A percentile compares a stretch with the other conserved stretches of the same genome.
Evolutionary conservation across 2,329 filamentous ascomycete genomes (phyloP).

Genomic region (Fusarium redolens): DNA sequence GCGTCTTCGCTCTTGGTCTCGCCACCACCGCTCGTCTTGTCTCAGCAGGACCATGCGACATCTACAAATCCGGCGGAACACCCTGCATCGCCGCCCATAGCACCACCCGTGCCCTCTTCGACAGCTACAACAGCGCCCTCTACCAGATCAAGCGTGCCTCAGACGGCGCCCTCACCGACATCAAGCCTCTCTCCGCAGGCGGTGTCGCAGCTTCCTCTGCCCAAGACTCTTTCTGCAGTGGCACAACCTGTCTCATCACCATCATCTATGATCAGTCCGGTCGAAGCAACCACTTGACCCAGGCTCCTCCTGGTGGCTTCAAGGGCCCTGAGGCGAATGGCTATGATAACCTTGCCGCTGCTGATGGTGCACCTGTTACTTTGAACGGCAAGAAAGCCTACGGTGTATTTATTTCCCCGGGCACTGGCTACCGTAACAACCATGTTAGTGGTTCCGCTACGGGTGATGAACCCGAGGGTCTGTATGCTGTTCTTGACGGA

Average conservation of each 20-base stretch:
- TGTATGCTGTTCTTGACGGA: conserved; percentile 31
- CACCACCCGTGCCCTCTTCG: conserved; percentile 9
- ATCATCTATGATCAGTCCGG: conserved; percentile 76
- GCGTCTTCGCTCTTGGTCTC: conserved; percentile 8
- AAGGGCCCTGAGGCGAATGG: conserved; percentile 14
- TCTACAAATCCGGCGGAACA: conserved; percentile 16
- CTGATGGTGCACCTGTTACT: conserved; percentile 23
- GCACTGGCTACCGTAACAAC: conserved; percentile 26
- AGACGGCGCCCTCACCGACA: conserved; percentile 6
- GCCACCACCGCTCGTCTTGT: conserved; percentile 4
- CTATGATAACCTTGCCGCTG: conserved; percentile 23
- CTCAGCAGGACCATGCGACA: conserved; percentile 21
- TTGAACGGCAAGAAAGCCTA: conserved; percentile 28
- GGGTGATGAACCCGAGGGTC: conserved; percentile 9
- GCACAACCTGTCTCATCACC: conserved; percentile 71
- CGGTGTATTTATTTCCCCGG: conserved; percentile 23
- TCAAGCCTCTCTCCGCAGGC: conserved; percentile 57
- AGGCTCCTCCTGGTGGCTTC: conserved; percentile 67
- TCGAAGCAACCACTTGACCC: conserved; percentile 69
- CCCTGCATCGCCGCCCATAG: conserved; percentile 29
- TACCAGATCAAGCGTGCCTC: conserved; percentile 32
- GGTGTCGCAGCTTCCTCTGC: conserved; percentile 70
- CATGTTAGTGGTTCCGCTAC: conserved; percentile 11
- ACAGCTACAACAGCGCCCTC: conserved; percentile 1
- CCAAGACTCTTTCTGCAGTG: conserved; percentile 70